These are phyloP conservation scores for Metschnikowia similis DNA, from an alignment of 805 yeast genomes.

Conservation along the genomic window DNA sequence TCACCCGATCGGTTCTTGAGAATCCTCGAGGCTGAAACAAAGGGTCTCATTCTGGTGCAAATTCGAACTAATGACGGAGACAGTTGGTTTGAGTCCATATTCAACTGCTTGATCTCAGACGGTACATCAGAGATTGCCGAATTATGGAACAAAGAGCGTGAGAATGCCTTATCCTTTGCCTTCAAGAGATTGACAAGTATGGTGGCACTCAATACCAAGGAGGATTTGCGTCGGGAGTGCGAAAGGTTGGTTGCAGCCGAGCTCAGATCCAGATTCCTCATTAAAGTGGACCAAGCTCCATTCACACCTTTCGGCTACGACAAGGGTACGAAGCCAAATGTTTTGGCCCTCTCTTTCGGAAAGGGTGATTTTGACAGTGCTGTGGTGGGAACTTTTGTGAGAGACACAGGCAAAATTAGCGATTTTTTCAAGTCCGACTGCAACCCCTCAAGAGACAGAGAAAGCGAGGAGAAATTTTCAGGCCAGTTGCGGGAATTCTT, in stretches of 20 bases:
- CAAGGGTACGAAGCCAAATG: slow-evolving; percentile 80
- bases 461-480: slow-evolving; percentile 41
- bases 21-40: slow-evolving; percentile 87
- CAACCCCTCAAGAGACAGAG: slow-evolving; percentile 51
- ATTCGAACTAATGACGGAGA: slow-evolving; percentile 48
- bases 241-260: slow-evolving; percentile 64
- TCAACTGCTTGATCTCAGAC: slow-evolving; percentile 62
- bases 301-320: slow-evolving; percentile 74
- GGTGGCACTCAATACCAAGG: slow-evolving; percentile 74
- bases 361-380: slow-evolving; percentile 84
- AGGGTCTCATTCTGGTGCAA: slow-evolving; percentile 66
- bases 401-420: slow-evolving; percentile 73
- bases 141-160: slow-evolving; percentile 79
- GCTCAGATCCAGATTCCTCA: slow-evolving; percentile 64
- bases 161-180: slow-evolving; percentile 60
- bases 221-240: slow-evolving; percentile 72
- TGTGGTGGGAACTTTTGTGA: slow-evolving; percentile 72
- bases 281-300: slow-evolving; percentile 89
- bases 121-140: slow-evolving; percentile 71
- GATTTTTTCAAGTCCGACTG: slow-evolving; percentile 77
- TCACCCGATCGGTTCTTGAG: slow-evolving; percentile 81
- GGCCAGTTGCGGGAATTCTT: slow-evolving; percentile 67
- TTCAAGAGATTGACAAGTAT: slow-evolving; percentile 62
- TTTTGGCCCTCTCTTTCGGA: slow-evolving; percentile 79
- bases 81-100: slow-evolving; percentile 39